These are phyloP conservation scores for Serendipita sp. DNA, from an alignment of 768 basidiomycete genomes.

Conservation along the genomic window DNA sequence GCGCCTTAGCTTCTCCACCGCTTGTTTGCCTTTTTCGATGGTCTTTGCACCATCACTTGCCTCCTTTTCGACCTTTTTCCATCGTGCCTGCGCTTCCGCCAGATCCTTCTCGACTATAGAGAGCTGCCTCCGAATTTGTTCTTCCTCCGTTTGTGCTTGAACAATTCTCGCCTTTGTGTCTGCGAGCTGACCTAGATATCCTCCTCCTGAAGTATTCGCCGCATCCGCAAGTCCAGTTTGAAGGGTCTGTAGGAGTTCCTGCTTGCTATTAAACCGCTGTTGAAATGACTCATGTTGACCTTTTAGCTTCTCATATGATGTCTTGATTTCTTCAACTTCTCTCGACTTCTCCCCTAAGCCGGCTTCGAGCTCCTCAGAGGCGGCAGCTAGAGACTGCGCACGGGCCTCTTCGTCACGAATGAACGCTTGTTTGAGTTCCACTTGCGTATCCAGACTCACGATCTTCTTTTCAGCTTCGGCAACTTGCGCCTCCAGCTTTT, in stretches of 20 bases:
- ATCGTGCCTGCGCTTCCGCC: constrained; percentile 53
- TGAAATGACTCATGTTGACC: constrained; percentile 47
- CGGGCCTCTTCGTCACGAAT: constrained; percentile 66
- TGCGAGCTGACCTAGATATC: constrained; percentile 93
- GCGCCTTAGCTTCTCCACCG: constrained; percentile 40
- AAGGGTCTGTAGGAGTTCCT: constrained; percentile 90
- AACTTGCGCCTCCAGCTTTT: constrained; percentile 68
- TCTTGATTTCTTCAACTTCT: constrained; percentile 40
- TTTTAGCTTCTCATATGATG: constrained; percentile 47
- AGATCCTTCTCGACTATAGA: constrained; percentile 67
- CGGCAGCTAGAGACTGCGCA: constrained; percentile 34
- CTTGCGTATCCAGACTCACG: constrained; percentile 70
- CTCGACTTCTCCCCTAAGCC: constrained; percentile 42
- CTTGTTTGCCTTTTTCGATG: constrained; percentile 34
- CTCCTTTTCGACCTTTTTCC: constrained; percentile 75
- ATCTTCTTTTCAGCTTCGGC: constrained; percentile 62
- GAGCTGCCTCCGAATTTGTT: constrained; percentile 64
- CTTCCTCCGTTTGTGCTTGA: constrained; percentile 67
- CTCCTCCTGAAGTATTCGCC: constrained; percentile 57
- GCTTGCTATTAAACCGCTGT: constrained; percentile 49
- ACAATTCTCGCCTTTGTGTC: constrained; percentile 63
- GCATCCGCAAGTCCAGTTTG: constrained; percentile 73
- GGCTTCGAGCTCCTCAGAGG: constrained; percentile 41
- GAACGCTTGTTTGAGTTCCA: constrained; percentile 60
- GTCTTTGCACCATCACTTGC: constrained; percentile 60